phyloP scores from a whole-genome alignment of 768 basidiomycete genomes.

The Boletus vermiculosoides region DNA sequence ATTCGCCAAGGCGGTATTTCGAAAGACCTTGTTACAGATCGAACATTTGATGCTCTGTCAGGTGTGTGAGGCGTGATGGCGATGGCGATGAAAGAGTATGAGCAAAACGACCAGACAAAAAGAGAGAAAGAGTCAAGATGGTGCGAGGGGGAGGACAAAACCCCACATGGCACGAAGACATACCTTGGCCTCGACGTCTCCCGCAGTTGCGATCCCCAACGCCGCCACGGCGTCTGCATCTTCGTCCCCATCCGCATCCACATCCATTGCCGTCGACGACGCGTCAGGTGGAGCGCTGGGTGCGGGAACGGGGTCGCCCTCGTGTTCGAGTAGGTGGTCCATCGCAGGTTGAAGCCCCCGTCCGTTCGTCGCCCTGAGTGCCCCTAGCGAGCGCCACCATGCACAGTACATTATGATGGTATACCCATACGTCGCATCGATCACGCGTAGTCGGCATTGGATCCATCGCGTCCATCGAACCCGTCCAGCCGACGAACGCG shows the following conservation, averaged over 20 bases:
- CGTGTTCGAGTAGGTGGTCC: conserved; percentile 85
- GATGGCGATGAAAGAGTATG: not conserved
- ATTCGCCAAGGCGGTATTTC: conserved; percentile 82
- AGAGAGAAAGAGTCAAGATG: no score
- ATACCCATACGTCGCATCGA: not conserved
- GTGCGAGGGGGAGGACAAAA: not conserved
- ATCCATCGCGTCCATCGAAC: no score
- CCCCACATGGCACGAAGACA: conserved; percentile 1
- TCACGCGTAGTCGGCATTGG: not conserved
- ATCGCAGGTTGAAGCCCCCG: conserved; percentile 88
- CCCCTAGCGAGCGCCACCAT: conserved; percentile 56
- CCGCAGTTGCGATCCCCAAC: conserved; percentile 36
- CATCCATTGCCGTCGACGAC: conserved; percentile 22
- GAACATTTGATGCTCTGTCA: conserved; percentile 74
- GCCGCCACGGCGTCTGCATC: conserved; percentile 66
- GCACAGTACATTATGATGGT: no score
- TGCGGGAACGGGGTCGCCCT: conserved; percentile 73
- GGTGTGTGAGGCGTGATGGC: not conserved
- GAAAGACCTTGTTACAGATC: conserved; percentile 82
- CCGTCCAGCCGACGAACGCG: no score
- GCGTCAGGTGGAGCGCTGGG: conserved; percentile 33
- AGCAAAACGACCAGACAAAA: no score
- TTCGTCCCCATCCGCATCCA: conserved; percentile 60
- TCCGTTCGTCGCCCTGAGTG: conserved; percentile 77
- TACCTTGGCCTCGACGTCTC: conserved; percentile 67